A percentile compares a stretch with the other conserved stretches of the same genome.
phyloP scores from a whole-genome alignment of 306 rosid species.

The Acacia confusa region DNA sequence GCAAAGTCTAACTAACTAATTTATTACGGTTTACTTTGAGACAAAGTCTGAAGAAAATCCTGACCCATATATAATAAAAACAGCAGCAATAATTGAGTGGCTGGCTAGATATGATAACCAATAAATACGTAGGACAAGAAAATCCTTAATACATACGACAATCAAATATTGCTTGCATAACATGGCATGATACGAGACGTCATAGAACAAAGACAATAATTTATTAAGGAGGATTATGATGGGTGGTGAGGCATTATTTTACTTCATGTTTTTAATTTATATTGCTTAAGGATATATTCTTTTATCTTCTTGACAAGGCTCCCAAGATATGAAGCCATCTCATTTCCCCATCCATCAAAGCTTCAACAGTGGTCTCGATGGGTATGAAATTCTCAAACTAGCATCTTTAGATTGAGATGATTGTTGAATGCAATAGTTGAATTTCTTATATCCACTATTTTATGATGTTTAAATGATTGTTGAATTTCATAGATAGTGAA shows the following conservation, averaged over 20 bases:
- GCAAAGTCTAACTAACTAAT: too few species aligned
- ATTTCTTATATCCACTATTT: neutral
- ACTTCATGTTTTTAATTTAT: too few species aligned
- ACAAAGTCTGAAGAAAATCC: too few species aligned
- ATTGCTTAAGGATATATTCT: too few species aligned
- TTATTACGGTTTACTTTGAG: too few species aligned
- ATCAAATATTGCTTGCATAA: too few species aligned
- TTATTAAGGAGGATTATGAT: neutral
- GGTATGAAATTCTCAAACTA: neutral
- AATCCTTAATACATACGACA: too few species aligned
- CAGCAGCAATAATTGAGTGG: too few species aligned
- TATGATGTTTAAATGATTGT: neutral
- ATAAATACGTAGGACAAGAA: too few species aligned
- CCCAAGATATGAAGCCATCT: conserved; percentile 86
- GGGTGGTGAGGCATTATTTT: neutral
- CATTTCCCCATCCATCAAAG: conserved; percentile 76
- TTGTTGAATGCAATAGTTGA: conserved; percentile 2
- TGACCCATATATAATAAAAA: too few species aligned
- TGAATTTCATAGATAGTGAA: neutral
- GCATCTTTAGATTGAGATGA: conserved; percentile 21
- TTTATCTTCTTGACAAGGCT: conserved; percentile 13
- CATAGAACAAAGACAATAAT: neutral
- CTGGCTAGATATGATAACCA: too few species aligned
- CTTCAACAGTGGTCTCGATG: conserved; percentile 38
- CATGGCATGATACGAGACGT: too few species aligned